Percentiles rank a stretch among this genome's conserved stretches.
Conservation (phyloP, 495 filamentous ascomycete species). For the Halenospora varia region DNA sequence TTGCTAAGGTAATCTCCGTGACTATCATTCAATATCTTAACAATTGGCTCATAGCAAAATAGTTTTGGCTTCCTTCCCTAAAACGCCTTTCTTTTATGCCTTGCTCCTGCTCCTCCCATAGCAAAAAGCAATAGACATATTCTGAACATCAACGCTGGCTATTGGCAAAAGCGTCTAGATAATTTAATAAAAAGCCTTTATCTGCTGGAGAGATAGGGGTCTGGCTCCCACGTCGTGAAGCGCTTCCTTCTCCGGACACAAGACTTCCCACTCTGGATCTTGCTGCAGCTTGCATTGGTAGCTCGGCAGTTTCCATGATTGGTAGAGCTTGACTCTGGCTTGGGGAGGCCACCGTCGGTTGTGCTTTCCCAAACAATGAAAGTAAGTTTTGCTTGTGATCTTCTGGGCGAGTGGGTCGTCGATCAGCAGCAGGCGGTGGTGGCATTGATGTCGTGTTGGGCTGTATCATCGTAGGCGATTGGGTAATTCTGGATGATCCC, state of each 20-base stretch:
- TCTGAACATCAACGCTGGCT: constrained; percentile 6
- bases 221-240: constrained; percentile 41
- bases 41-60: background rate
- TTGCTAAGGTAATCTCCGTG: background rate
- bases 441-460: constrained; percentile 7
- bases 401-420: constrained; percentile 13
- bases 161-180: constrained; percentile 58
- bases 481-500: constrained; percentile 15
- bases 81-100: too few relatives aligned
- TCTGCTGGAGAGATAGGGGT: constrained; percentile 62
- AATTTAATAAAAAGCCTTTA: constrained; percentile 74
- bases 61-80: background rate
- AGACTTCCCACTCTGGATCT: constrained; percentile 23
- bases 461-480: constrained; percentile 17
- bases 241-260: constrained; percentile 25
- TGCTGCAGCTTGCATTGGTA: constrained; percentile 32
- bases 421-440: constrained; percentile 17
- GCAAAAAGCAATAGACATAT: too few relatives aligned
- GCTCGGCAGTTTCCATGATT: constrained; percentile 31
- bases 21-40: background rate
- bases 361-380: constrained; percentile 65
- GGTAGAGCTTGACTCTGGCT: constrained; percentile 35
- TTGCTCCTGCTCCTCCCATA: too few relatives aligned
- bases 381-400: constrained; percentile 67
- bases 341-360: constrained; percentile 31